Evolutionary conservation across 2,329 filamentous ascomycete genomes (phyloP), one percentile per base, ranked within the genome.

Genomic region (Nigrograna mackinnonii): DNA sequence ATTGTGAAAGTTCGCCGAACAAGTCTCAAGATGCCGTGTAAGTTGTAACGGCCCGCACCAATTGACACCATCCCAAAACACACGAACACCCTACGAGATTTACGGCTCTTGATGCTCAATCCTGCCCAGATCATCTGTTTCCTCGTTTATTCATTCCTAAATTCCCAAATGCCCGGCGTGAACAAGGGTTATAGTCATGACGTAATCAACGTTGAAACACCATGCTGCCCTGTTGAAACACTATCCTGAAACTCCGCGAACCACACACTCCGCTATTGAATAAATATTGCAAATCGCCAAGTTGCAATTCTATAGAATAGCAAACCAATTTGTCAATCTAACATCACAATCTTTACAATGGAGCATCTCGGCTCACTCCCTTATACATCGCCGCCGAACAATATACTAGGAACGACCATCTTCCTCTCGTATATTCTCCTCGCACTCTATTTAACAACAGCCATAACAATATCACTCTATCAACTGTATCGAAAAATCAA

Each of bases 311-410:
- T n/a, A 28, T 28, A n/a, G 24, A 28, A 9, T 28, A 28, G 9
- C 24, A 9, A 9, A 9, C 24, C 24, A 9, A 9, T 9, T 9
- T n/a, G 24, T 28, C n/a, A n/a, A 28, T 28, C n/a, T 9, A 28
- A 13, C 54, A 50, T 30, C 41, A 48, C n/a, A 57, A 54, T 16
- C n/a, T n/a, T n/a, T n/a, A n/a, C n/a, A n/a, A n/a, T n/a, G n/a
- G n/a, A n/a, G n/a, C n/a, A n/a, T n/a, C n/a, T n/a, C n/a, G n/a
- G n/a, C n/a, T n/a, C n/a, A n/a, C n/a, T n/a, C n/a, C n/a, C n/a
- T n/a, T n/a, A n/a, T n/a, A n/a, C n/a, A n/a, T n/a, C n/a, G n/a
- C 60, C 60, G 17, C 61, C 64, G 3, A 50, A 46, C 35, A 67
- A 57, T 41, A 55, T 58, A 45, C 37, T 65, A 20, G 62, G 64